These are phyloP conservation scores for Globisporangium cederbergense DNA, from an alignment of 352 stramenopile genomes.

Conservation along the genomic window DNA sequence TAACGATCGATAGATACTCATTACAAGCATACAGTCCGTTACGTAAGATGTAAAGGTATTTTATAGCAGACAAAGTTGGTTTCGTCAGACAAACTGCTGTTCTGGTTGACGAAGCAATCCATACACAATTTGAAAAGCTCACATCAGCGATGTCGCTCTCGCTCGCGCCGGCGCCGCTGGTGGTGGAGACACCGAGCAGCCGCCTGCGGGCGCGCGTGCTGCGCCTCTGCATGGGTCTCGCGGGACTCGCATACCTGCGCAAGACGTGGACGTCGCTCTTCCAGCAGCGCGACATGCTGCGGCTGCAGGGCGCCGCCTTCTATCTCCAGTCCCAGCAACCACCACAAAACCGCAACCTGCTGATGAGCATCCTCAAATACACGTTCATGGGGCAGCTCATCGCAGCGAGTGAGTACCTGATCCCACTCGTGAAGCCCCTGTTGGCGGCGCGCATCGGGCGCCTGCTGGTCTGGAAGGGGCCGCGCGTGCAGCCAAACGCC, in stretches of 20 bases:
- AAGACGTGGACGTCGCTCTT: constrained; percentile 22
- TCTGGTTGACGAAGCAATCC: too few relatives aligned
- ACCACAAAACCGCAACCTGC: background rate
- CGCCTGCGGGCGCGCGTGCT: constrained; percentile 12
- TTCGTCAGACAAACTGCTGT: too few relatives aligned
- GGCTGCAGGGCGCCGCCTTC: constrained; percentile 16
- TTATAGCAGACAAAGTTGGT: too few relatives aligned
- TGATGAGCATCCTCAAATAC: constrained; percentile 35
- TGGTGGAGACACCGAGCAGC: background rate
- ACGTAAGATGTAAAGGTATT: too few relatives aligned
- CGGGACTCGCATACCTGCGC: constrained; percentile 23
- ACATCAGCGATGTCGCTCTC: constrained; percentile 7
- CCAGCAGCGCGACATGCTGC: constrained; percentile 23
- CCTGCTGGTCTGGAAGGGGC: constrained; percentile 36
- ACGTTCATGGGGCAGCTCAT: constrained; percentile 47
- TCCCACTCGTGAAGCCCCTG: constrained; percentile 50
- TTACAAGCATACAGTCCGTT: too few relatives aligned
- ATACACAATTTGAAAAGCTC: background rate
- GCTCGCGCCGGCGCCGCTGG: background rate
- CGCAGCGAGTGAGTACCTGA: constrained; percentile 47
- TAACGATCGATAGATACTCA: too few relatives aligned
- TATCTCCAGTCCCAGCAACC: background rate
- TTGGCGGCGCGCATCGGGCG: constrained; percentile 40
- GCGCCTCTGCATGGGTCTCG: constrained; percentile 17
- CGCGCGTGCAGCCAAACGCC: constrained; percentile 25